Evolutionary conservation across 768 basidiomycete genomes (phyloP), one percentile per base, ranked within the genome.

Genomic region (Neoboletus brunneissimus): DNA sequence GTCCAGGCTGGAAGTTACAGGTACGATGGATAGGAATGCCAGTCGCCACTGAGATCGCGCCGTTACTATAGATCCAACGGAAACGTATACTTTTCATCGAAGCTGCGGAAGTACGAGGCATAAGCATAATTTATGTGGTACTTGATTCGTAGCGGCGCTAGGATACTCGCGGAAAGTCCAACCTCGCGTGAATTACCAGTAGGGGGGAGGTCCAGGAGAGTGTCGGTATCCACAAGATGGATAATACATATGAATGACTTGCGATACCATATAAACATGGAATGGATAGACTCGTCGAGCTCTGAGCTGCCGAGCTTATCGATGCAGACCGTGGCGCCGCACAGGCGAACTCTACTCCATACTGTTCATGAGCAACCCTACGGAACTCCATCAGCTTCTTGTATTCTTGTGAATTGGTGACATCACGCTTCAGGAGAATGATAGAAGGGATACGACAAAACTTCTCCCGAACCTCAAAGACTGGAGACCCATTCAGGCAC

Each of bases 121-220:
- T n/a, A n/a, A n/a, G n/a, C n/a, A n/a, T n/a, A n/a, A n/a, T n/a
- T n/a, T n/a, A n/a, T n/a, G n/a, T n/a, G n/a, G n/a, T n/a, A n/a
- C n/a, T n/a, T 64, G 0, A 67, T 8, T 13, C 38, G 25, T 11
- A 32, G 22, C 0, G 62, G 62, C 7, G 64, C 66, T 1, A 67
- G 38, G 3, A 60, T n/a, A 38, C 7, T 62, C 61, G 29, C 59
- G 61, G 5, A 58, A 25, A 12, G 52, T 42, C 40, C 40, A 51
- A 12, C 40, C 29, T 10, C 50, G 50, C 1, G 50, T 23, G 41
- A 65, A 66, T 64, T 64, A 67, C 12, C 37, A 16, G 29, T 65
- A 61, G 18, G 11, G 7, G 18, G 11, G 7, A 63, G 13, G 16
- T 59, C 44, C 4, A 10, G 43, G 38, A 56, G 53, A 9, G 48